Base-by-base conservation (phyloP, 2,329 filamentous ascomycete species). In the Chaetomiaceae sp. region DNA sequence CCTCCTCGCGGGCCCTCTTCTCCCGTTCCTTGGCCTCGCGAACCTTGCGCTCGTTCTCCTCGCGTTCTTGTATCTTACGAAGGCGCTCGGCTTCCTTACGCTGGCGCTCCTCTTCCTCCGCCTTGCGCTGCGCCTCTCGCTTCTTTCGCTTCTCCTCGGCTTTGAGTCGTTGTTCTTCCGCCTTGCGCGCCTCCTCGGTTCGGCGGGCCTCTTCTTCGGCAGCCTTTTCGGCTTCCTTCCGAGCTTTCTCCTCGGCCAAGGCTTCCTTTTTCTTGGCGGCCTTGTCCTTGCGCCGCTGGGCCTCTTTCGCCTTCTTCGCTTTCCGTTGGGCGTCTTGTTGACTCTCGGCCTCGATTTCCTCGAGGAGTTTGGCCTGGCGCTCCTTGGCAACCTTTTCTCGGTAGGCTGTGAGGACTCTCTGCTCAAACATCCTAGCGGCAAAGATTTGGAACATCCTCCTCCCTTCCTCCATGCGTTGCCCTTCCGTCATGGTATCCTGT, bases 361-460 rank as follows among this genome's bases (percentile, higher is more conserved):
- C 86, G 20, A 98, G 75, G 18, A 98, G 81, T 64, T 89, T 89
- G 60, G 86, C 77, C 62, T 96, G 91, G 22, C 93, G 86, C 68
- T 98, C 91, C 58, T 84, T 83, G 15, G 93, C 88, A 3, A 98
- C 91, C 65, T 96, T 96, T 69, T 97, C 91, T 65, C 89, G 86
- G 68, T 98, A 98, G n/a, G 93, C 93, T 34, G 87, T 91, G 49
- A 98, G 75, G 18, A 98, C 93, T 53, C 93, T 79, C 66, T 98
- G 93, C 70, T 98, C 93, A 66, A 98, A 98, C 93, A 98, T 98
- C 53, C 93, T 83, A 48, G 93, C 93, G 51, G 93, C 93, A 67
- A 98, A 98, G 65, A 98, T 97, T 66, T 98, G 93, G 64, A 98
- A 98, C 93, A 98, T 98, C 57, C 91, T 79, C 47, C 93, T 82